Percentiles rank a stretch among this genome's conserved stretches.
Evolutionary conservation across 2,329 filamentous ascomycete genomes (phyloP).

Genomic region (Leptosphaerulina australis): DNA sequence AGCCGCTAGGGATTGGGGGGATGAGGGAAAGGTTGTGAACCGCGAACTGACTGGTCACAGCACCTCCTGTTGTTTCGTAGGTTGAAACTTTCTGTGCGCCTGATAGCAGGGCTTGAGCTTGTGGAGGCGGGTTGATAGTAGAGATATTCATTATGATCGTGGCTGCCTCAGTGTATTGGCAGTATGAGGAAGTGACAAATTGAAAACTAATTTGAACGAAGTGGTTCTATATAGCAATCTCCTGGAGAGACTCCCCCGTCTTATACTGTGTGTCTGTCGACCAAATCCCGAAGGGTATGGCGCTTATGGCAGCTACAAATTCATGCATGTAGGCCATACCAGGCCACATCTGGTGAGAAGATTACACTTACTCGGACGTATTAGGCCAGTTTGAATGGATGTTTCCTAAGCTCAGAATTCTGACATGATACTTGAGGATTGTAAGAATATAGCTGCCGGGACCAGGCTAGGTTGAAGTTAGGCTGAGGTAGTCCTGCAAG

Average conservation of each 20-base stretch:
- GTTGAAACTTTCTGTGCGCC: constrained; percentile 31
- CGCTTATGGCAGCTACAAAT: constrained; percentile 1
- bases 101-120: constrained; percentile 32
- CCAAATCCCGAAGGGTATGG: background rate
- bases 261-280: background rate
- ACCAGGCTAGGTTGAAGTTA: background rate
- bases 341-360: background rate
- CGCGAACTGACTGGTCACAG: constrained; percentile 36
- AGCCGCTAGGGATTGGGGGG: constrained; percentile 29
- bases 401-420: background rate
- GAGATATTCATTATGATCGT: constrained; percentile 32
- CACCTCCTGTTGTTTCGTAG: constrained; percentile 40
- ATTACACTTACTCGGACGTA: background rate
- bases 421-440: background rate
- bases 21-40: constrained; percentile 37
- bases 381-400: no score
- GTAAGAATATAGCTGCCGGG: constrained; percentile 1
- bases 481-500: background rate
- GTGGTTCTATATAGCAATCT: background rate
- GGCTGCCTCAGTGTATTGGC: no score
- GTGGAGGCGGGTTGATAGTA: constrained; percentile 25
- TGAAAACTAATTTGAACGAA: background rate
- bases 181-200: background rate
- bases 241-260: background rate
- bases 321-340: background rate